Base-by-base conservation (phyloP, 805 yeast species). In the Yueomyces sp. region DNA sequence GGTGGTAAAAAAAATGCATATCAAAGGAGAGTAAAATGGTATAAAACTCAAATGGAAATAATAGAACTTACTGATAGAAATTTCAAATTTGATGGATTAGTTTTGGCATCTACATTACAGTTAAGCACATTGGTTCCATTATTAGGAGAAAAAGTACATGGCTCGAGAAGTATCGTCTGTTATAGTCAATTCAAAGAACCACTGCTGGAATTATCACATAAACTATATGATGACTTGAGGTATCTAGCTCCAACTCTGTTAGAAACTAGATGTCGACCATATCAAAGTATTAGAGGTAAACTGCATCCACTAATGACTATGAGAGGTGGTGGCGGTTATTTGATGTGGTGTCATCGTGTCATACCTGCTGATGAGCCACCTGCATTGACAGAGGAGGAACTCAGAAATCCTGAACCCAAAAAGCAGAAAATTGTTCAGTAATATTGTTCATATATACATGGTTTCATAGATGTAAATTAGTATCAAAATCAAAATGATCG, bases 261-360 rank as follows among this genome's bases (percentile, higher is more conserved):
- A 48, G 96, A 88, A 60, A 76, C 94, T 1, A 71, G 85, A 48
- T 92, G 83, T 9, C 74, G 96, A 49, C 80, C 79, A 41, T 88
- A 82, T 59, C 99, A 92, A 66, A 86, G 96, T 3, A 77, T 90
- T 30, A 85, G 94, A 26, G 98, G 97, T 5, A 79, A 94, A 57
- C 68, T 90, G 55, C 99, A 92, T 61, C 99, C 99, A 0, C 57
- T 80, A 47, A 92, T 92, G 99, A 85, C 96, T 0, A 79, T 81
- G 72, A 73, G 85, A 54, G 87, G 95, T 5, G 88, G 82, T 45
- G 97, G 96, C 33, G 99, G 99, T 0, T 90, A 77, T 59, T 59
- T 92, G 2, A 66, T 87, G 50, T 73, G 78, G 67, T 94, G 90
- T 3, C 74, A 84, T 12, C 70, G 84, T 41, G 96, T 92, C 0